A percentile compares a stretch with the other conserved stretches of the same genome.
Conservation (phyloP, 2,329 filamentous ascomycete species). For the Fonsecaea multimorphosa region DNA sequence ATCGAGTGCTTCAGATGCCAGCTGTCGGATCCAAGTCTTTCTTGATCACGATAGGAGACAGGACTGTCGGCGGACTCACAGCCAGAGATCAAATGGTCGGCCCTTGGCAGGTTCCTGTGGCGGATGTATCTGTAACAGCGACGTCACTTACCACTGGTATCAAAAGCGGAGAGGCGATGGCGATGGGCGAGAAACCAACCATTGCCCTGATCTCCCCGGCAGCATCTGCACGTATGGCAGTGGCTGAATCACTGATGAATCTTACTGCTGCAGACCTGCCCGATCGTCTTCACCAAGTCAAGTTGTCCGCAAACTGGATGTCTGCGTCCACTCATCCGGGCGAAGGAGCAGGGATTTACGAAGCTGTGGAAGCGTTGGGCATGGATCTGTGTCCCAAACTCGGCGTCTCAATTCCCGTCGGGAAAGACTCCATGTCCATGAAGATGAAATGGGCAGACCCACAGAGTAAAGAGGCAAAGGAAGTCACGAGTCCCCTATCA, state of each 20-base stretch:
- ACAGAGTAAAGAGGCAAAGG: conserved; percentile 70
- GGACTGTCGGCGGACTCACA: conserved; percentile 87
- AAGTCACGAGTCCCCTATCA: conserved; percentile 90
- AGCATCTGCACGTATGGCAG: conserved; percentile 94
- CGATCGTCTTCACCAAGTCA: conserved; percentile 76
- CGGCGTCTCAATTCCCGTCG: conserved; percentile 92
- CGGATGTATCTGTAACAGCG: conserved; percentile 90
- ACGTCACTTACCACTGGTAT: conserved; percentile 76
- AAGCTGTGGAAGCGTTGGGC: conserved; percentile 90
- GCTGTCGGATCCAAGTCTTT: conserved; percentile 97
- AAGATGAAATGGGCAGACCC: conserved; percentile 91
- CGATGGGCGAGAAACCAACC: conserved; percentile 90
- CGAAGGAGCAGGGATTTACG: conserved; percentile 89
- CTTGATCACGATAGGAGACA: conserved; percentile 93
- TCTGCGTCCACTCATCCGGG: conserved; percentile 91
- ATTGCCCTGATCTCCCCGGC: conserved; percentile 87
- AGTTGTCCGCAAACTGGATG: conserved; percentile 98
- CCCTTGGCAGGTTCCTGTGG: conserved; percentile 91
- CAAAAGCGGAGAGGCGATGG: conserved; percentile 91
- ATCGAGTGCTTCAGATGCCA: conserved; percentile 81
- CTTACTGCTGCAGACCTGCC: conserved; percentile 79
- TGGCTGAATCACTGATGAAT: conserved; percentile 92
- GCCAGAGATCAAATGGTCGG: conserved; percentile 94
- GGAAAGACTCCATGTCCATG: conserved; percentile 99
- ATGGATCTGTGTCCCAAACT: conserved; percentile 89